Conservation (phyloP, 2,329 filamentous ascomycete genomes). For the Aureobasidium sp. region DNA sequence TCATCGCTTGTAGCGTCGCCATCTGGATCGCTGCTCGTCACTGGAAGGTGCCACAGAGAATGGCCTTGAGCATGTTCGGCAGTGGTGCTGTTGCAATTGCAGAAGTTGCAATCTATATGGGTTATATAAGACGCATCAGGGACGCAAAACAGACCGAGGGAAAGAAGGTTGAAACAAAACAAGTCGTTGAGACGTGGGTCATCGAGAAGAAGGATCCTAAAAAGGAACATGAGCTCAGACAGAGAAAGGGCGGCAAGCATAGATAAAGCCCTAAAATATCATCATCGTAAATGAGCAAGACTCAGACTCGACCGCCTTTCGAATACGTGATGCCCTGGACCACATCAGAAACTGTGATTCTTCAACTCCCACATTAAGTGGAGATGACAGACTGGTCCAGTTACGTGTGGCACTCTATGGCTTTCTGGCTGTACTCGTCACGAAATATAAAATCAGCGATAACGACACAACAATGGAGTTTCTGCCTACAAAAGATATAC, state of each 20-base stretch:
- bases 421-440: neutral
- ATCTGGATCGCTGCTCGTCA: slow-evolving; percentile 72
- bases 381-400: too few relatives aligned
- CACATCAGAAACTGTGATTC: neutral
- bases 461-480: neutral
- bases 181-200: slow-evolving; percentile 67
- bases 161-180: slow-evolving; percentile 56
- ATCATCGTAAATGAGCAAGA: neutral
- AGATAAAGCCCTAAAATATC: neutral
- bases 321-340: neutral
- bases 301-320: neutral
- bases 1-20: slow-evolving; percentile 68
- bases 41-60: slow-evolving; percentile 64
- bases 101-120: slow-evolving; percentile 70
- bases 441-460: neutral
- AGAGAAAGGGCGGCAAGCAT: slow-evolving; percentile 13
- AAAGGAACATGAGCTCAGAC: neutral
- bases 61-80: slow-evolving; percentile 66
- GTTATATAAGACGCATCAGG: slow-evolving; percentile 64
- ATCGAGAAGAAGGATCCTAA: slow-evolving; percentile 28
- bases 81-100: slow-evolving; percentile 64
- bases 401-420: neutral
- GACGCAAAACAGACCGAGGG: slow-evolving; percentile 60
- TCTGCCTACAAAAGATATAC: neutral
- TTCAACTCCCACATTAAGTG: too few relatives aligned